Evolutionary conservation across 1,284 basidiomycete genomes (phyloP), one percentile per base, ranked within the genome.

Genomic region (Rhodotorula mucilaginosa): DNA sequence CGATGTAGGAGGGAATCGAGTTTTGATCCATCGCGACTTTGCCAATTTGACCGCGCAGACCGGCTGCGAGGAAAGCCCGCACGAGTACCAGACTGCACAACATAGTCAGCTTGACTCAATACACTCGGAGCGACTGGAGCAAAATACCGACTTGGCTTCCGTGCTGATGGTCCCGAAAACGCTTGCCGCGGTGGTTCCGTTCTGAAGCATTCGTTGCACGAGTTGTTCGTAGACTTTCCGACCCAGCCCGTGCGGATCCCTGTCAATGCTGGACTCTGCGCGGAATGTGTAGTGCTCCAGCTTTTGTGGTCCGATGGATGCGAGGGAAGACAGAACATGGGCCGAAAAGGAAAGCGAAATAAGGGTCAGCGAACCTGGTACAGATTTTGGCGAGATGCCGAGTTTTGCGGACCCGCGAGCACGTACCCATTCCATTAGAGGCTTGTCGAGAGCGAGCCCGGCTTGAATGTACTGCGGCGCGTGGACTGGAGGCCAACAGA

Each of bases 381-480:
- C 34, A 34, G 4, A 34, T 7, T 4, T 34, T 34, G 5, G 34
- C 34, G 7, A 34, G 6, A 10, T 12, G 39, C 39, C 39, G 39
- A 44, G 12, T 34, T 10, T 8, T 8, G 12, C 2, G 8, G 12
- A 44, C 39, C 39, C 12, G 39, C 39, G 8, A 8, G 39, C n/a
- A 29, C 69, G 15, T 1, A 61, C 70, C 92, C 92, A 93, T 78
- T 90, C 81, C 88, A 93, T 89, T 51, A 94, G 82, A 0, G 91
- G 90, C 5, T 68, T 84, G 79, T 93, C 89, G 10, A 93, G 84
- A 0, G 91, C 91, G 8, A 88, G 91, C 4, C 92, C 92, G 72
- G 91, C 89, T 73, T 92, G 93, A 52, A 92, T 84, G 79, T 90
- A 92, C 79, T 93, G 92, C 2, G 91, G 90, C 0, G 91, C 90